Evolutionary conservation across 768 basidiomycete genomes (phyloP).

Genomic region (Pholiota conissans): DNA sequence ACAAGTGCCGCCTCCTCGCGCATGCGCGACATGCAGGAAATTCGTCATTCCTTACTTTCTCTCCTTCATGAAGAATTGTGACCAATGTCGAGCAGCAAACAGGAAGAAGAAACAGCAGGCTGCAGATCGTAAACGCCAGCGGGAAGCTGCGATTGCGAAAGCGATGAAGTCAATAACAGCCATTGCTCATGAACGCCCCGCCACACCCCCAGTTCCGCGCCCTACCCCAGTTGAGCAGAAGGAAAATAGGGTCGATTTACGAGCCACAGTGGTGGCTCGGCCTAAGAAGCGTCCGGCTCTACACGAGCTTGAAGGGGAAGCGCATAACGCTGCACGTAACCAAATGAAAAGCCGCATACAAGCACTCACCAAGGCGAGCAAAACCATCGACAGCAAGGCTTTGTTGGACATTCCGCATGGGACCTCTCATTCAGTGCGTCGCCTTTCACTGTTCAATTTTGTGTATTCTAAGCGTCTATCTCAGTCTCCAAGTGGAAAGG

Average conservation of each 20-base stretch:
- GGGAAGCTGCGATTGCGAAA: not conserved
- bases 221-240: no score
- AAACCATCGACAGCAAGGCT: not conserved
- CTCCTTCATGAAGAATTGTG: constrained; percentile 8
- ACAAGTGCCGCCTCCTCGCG: not conserved
- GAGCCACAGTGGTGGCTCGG: no score
- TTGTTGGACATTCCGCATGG: not conserved
- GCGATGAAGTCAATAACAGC: no score
- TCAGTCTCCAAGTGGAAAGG: constrained; percentile 7
- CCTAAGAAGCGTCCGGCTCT: no score
- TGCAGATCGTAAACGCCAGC: not conserved
- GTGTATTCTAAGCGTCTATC: not conserved
- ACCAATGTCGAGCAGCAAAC: constrained; percentile 1
- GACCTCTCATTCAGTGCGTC: not conserved
- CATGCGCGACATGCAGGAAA: constrained; percentile 4
- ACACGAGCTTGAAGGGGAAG: constrained; percentile 19
- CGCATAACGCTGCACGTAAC: constrained; percentile 13
- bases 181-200: no score
- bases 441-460: not conserved
- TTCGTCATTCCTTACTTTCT: not conserved
- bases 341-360: constrained; percentile 23
- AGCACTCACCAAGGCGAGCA: constrained; percentile 5
- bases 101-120: not conserved
- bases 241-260: no score
- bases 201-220: no score